Evolutionary conservation across 2,329 filamentous ascomycete species (phyloP).

Genomic region (Dactylellina cionopaga): DNA sequence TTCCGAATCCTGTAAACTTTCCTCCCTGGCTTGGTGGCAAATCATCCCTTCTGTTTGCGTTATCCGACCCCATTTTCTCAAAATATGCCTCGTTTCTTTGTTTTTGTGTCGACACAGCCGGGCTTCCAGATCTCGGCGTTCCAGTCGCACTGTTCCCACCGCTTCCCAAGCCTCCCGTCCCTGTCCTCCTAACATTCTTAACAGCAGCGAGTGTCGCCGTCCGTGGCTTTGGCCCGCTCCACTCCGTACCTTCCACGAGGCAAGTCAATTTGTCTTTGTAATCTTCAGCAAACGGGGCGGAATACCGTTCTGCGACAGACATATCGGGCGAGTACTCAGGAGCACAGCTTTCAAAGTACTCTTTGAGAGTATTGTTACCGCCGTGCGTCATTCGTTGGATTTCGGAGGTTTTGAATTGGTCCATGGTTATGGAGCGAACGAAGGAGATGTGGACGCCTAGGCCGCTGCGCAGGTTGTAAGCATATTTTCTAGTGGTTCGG

Average conservation of each 20-base stretch:
- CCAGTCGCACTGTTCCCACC: conserved; percentile 56
- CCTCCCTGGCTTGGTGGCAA: conserved; percentile 89
- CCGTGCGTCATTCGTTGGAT: conserved; percentile 93
- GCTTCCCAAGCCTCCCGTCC: conserved; percentile 56
- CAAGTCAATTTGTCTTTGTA: conserved; percentile 56
- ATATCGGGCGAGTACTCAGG: conserved; percentile 53
- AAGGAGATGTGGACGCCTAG: conserved; percentile 98
- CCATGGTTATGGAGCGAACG: conserved; percentile 97
- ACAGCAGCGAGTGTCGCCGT: conserved; percentile 56
- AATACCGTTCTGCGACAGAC: conserved; percentile 55
- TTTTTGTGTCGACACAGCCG: conserved; percentile 67
- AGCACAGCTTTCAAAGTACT: conserved; percentile 76
- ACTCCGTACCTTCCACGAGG: conserved; percentile 81
- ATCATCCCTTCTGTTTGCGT: conserved; percentile 77
- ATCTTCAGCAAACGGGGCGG: conserved; percentile 55
- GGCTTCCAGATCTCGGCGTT: conserved; percentile 57
- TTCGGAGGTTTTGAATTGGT: conserved; percentile 93
- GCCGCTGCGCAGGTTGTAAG: conserved; percentile 65
- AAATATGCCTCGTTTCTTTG: conserved; percentile 87
- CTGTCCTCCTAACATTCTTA: conserved; percentile 58
- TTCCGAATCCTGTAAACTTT: conserved; percentile 92
- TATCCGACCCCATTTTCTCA: conserved; percentile 81
- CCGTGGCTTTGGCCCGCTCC: conserved; percentile 68
- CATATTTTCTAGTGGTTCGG: background rate
- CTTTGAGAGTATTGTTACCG: conserved; percentile 86